Conservation (phyloP, 495 filamentous ascomycete genomes). For the Aspergillus carlsbadensis region DNA sequence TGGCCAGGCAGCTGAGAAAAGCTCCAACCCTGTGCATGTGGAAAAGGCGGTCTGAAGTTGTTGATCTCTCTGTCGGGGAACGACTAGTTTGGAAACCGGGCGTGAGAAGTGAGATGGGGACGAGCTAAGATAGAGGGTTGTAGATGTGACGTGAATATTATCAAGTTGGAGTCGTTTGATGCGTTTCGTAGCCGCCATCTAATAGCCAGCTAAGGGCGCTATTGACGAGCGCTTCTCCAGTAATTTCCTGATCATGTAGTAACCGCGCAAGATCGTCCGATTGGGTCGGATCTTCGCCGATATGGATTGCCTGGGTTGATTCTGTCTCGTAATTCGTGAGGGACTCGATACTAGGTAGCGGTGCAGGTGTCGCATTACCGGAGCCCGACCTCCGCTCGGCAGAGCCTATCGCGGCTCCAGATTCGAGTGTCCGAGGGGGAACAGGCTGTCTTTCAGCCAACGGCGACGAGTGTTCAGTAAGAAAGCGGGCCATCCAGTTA, state of each 20-base stretch:
- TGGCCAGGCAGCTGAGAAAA: neutral
- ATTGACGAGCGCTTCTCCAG: constrained; percentile 16
- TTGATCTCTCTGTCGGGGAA: too few species aligned
- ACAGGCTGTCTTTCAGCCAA: constrained; percentile 9
- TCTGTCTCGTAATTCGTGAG: neutral
- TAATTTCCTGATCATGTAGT: constrained; percentile 15
- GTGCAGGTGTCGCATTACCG: neutral
- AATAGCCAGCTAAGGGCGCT: constrained; percentile 20
- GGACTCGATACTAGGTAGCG: neutral
- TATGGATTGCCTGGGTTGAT: neutral
- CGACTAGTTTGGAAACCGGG: too few species aligned
- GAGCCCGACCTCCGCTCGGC: neutral
- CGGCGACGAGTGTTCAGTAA: constrained; percentile 23
- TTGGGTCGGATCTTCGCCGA: neutral
- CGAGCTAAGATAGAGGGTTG: too few species aligned
- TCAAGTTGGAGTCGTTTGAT: neutral
- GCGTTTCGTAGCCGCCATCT: neutral
- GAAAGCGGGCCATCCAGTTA: constrained; percentile 30
- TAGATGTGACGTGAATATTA: too few species aligned
- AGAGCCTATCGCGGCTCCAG: neutral
- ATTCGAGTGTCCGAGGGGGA: neutral
- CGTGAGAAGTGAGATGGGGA: too few species aligned
- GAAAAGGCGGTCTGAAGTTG: neutral
- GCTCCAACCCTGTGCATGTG: constrained; percentile 14
- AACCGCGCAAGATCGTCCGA: constrained; percentile 8